Conservation (phyloP, 306 rosid genomes). For the Glycine soja region DNA sequence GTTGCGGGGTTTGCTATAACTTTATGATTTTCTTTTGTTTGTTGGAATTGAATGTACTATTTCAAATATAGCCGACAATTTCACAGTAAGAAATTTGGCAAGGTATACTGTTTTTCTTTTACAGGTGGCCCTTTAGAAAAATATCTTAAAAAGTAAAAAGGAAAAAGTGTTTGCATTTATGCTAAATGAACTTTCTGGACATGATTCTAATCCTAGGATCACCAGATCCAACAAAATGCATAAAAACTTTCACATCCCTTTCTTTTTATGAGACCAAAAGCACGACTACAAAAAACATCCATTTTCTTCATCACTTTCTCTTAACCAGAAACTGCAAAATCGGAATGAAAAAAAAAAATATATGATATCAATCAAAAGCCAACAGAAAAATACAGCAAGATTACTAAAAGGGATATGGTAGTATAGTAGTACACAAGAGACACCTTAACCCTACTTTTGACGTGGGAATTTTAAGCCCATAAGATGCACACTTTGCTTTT, state of each 20-base stretch:
- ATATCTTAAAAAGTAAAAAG: constrained; percentile 46
- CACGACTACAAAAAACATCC: constrained; percentile 41
- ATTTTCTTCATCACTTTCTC: constrained; percentile 20
- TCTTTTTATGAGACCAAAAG: constrained; percentile 33
- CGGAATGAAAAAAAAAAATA: background rate
- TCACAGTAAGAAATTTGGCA: constrained; percentile 7
- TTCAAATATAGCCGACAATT: constrained; percentile 51
- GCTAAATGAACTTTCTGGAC: constrained; percentile 36
- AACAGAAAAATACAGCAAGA: constrained; percentile 39
- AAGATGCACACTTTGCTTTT: constrained; percentile 18
- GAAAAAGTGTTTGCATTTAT: constrained; percentile 16
- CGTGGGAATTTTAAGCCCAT: constrained; percentile 9
- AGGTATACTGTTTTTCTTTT: background rate
- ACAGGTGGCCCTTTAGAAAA: constrained; percentile 38
- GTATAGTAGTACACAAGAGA: constrained; percentile 15
- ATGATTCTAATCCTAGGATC: constrained; percentile 26
- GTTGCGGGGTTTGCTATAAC: background rate
- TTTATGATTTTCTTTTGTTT: constrained; percentile 2
- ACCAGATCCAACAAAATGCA: constrained; percentile 41
- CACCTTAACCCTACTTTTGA: constrained; percentile 29
- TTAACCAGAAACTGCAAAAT: constrained; percentile 13
- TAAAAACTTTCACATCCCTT: constrained; percentile 38
- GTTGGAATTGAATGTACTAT: constrained; percentile 24
- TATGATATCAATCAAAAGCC: constrained; percentile 1
- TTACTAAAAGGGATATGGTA: background rate